Conservation (phyloP, 164 flowering plant species). For the Tinospora cordifolia region DNA sequence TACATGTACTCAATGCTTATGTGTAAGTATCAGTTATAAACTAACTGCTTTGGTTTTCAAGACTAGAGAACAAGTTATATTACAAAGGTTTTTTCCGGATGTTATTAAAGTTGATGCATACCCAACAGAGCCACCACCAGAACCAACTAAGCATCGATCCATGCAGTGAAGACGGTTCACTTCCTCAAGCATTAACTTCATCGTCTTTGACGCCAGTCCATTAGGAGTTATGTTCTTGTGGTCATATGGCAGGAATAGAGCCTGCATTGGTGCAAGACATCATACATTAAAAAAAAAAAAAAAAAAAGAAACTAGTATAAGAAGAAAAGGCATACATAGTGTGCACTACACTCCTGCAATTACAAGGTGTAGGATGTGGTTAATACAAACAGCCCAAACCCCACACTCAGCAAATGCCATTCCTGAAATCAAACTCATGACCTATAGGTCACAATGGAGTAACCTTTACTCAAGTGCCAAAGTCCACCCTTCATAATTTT, state of each 20-base stretch:
- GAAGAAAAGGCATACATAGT: background rate
- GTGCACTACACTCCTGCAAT: background rate
- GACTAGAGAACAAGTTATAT: no score
- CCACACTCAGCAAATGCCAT: no score
- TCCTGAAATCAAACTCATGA: no score
- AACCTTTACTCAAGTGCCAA: no score
- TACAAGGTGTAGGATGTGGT: no score
- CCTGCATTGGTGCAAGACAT: slow-evolving; percentile 33
- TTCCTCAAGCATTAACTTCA: slow-evolving; percentile 62
- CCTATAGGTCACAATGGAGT: no score
- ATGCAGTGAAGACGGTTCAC: slow-evolving; percentile 67
- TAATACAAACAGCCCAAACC: no score
- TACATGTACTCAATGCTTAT: no score
- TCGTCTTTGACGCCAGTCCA: slow-evolving; percentile 49
- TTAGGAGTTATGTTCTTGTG: slow-evolving; percentile 86
- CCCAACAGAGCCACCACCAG: slow-evolving; percentile 99
- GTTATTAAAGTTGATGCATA: slow-evolving; percentile 27
- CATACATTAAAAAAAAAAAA: background rate
- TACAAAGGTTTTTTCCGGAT: background rate
- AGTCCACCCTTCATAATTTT: no score
- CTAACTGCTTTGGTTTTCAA: no score
- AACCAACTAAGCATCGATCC: slow-evolving; percentile 81
- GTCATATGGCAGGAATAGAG: slow-evolving; percentile 97
- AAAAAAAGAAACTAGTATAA: background rate
- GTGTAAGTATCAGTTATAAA: no score